Evolutionary conservation across 176 grass and related monocot species (phyloP).

Genomic region (Oryza australiensis): DNA sequence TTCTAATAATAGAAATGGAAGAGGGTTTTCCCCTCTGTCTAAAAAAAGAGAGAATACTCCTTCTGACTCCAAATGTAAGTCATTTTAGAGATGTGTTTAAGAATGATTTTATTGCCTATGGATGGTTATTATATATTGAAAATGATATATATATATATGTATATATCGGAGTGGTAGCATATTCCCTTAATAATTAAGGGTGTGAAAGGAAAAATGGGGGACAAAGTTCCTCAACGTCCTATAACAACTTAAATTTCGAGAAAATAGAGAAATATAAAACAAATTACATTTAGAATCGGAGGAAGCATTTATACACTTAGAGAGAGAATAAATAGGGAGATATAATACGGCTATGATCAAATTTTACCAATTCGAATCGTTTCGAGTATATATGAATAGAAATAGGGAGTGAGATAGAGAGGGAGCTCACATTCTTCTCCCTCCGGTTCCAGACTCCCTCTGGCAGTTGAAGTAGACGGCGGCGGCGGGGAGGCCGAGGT

Average conservation of each 20-base stretch:
- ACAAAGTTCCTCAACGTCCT: neutral
- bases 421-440: slow-evolving; percentile 61
- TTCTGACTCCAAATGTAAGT: neutral
- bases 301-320: neutral
- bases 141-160: neutral
- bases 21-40: neutral
- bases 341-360: too few species aligned
- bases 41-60: neutral
- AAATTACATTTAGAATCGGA: neutral
- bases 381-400: too few species aligned
- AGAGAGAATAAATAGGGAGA: too few species aligned
- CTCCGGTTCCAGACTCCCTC: slow-evolving; percentile 73
- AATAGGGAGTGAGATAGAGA: neutral
- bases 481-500: slow-evolving; percentile 72
- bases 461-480: slow-evolving; percentile 94
- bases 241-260: neutral
- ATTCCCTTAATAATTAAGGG: neutral
- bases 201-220: neutral
- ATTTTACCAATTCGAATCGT: too few species aligned
- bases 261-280: too few species aligned
- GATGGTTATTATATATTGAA: neutral
- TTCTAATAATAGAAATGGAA: neutral
- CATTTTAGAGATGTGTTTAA: neutral
- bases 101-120: neutral
- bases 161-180: neutral